These are phyloP conservation scores for Puccinia hordei DNA, from an alignment of 1,284 basidiomycete species.

Conservation along the genomic window DNA sequence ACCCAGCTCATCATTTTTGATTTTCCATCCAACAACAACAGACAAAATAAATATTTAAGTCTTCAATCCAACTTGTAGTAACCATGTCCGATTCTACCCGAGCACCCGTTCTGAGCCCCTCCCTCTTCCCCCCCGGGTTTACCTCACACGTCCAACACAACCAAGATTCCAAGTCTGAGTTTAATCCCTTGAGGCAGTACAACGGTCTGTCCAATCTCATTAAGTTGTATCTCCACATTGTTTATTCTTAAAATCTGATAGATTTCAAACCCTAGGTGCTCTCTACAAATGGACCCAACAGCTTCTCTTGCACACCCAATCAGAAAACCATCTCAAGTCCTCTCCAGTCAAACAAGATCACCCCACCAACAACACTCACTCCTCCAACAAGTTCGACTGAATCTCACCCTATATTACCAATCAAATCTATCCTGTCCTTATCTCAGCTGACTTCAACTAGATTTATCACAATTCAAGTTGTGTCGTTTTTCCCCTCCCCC, in stretches of 20 bases:
- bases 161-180: background rate
- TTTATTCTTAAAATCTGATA: background rate
- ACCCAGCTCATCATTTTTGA: too few species aligned
- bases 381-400: background rate
- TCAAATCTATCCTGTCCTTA: background rate
- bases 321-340: background rate
- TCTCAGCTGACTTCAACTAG: background rate
- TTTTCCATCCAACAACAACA: too few species aligned
- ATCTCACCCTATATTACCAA: background rate
- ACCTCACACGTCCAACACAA: background rate
- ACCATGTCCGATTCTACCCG: background rate
- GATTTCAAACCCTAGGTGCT: constrained; percentile 7
- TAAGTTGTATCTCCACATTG: background rate
- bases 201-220: background rate
- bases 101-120: background rate
- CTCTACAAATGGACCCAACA: constrained; percentile 35
- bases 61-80: too few species aligned
- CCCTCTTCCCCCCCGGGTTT: constrained; percentile 6
- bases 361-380: background rate
- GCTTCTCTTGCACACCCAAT: constrained; percentile 12
- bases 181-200: constrained; percentile 15
- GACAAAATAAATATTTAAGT: too few species aligned
- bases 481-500: too few species aligned
- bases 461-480: too few species aligned
- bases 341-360: background rate